Evolutionary conservation across 2,329 filamentous ascomycete species (phyloP).

Genomic region (Ascochyta pisi): DNA sequence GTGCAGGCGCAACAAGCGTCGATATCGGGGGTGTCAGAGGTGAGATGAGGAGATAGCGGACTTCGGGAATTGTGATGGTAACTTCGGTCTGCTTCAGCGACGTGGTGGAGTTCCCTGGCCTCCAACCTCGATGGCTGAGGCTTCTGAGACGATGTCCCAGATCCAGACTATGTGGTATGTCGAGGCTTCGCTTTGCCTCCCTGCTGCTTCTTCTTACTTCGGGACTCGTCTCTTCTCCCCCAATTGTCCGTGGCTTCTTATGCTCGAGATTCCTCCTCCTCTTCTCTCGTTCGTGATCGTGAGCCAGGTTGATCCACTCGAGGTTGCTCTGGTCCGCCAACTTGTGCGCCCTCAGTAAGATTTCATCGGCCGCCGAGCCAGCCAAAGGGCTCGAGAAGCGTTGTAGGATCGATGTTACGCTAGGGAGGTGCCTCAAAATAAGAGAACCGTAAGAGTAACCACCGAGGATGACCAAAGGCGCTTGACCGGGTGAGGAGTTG

Average conservation of each 20-base stretch:
- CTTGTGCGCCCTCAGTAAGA: slow-evolving; percentile 72
- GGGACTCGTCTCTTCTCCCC: slow-evolving; percentile 56
- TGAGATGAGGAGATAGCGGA: slow-evolving; percentile 55
- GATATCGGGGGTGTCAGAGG: slow-evolving; percentile 56
- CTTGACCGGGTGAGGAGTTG: slow-evolving; percentile 1
- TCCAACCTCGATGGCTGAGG: slow-evolving; percentile 34
- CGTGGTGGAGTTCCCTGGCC: slow-evolving; percentile 11
- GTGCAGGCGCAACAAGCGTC: slow-evolving; percentile 40
- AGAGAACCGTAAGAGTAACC: slow-evolving; percentile 94
- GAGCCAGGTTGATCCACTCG: slow-evolving; percentile 46
- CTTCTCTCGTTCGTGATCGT: slow-evolving; percentile 28
- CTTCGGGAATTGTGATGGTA: slow-evolving; percentile 25
- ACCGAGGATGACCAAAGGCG: slow-evolving; percentile 64
- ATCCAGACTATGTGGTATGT: slow-evolving; percentile 47
- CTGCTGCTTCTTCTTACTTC: slow-evolving; percentile 51
- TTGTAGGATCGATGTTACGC: slow-evolving; percentile 61
- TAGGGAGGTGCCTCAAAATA: slow-evolving; percentile 75
- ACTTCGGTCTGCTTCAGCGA: slow-evolving; percentile 12
- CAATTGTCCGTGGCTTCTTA: slow-evolving; percentile 47
- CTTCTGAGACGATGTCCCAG: slow-evolving; percentile 35
- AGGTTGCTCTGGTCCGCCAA: slow-evolving; percentile 69
- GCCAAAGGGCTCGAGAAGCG: slow-evolving; percentile 62
- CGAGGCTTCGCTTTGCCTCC: slow-evolving; percentile 46
- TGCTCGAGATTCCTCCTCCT: slow-evolving; percentile 39
- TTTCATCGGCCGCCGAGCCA: slow-evolving; percentile 70